Conservation (phyloP, 2,329 filamentous ascomycete species). For the Moelleriella libera region DNA sequence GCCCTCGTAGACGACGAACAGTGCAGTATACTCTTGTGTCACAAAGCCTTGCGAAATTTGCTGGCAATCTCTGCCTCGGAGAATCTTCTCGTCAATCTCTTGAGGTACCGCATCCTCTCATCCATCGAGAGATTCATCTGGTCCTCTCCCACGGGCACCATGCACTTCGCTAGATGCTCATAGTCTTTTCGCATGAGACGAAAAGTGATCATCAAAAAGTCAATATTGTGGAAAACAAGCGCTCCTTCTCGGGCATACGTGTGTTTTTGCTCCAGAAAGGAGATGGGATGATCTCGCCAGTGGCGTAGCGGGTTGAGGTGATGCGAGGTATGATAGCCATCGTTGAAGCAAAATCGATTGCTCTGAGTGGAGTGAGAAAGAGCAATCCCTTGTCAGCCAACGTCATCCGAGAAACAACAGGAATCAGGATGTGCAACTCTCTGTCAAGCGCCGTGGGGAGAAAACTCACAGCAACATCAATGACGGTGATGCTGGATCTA, state of each 20-base stretch:
- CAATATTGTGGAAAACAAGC: conserved; percentile 68
- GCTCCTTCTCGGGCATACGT: conserved; percentile 53
- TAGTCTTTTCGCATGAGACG: conserved; percentile 60
- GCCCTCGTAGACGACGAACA: too few relatives aligned
- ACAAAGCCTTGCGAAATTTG: conserved; percentile 28
- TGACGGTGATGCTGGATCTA: conserved; percentile 63
- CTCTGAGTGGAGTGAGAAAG: conserved; percentile 31
- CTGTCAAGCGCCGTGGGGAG: neutral
- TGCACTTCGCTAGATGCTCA: conserved; percentile 47
- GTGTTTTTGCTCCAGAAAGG: conserved; percentile 56
- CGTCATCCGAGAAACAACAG: neutral
- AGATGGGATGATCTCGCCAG: conserved; percentile 66
- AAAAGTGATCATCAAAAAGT: conserved; percentile 64
- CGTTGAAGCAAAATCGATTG: conserved; percentile 72
- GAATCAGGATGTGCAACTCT: too few relatives aligned
- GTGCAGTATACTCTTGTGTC: neutral
- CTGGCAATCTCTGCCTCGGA: conserved; percentile 46
- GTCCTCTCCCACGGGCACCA: conserved; percentile 56
- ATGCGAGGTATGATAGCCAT: conserved; percentile 71
- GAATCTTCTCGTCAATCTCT: conserved; percentile 50
- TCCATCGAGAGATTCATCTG: conserved; percentile 54
- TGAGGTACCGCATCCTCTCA: conserved; percentile 48
- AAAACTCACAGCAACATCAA: conserved; percentile 57
- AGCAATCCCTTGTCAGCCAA: neutral
- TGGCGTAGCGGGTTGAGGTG: conserved; percentile 66